Evolutionary conservation across 371 early-diverging fungal genomes (phyloP), one percentile per base, ranked within the genome.

Genomic region (Gilbertella persicaria): DNA sequence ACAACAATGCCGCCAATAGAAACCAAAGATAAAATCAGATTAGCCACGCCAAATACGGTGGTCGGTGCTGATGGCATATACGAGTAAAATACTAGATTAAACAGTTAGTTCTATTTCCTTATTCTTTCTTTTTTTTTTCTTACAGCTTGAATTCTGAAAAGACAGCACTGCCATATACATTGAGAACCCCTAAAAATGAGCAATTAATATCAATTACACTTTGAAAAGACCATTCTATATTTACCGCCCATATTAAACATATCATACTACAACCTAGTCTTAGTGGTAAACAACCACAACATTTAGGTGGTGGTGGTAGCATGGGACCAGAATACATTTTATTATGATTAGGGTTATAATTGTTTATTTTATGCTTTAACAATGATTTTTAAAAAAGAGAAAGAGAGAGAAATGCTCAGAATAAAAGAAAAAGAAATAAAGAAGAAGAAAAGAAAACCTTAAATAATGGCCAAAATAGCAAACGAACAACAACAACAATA

Each of bases 171-270:
- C 66, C 40, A 69, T 47, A 44, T 69, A 69, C 58, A 66, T 56
- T 37, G 66, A 62, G 21, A 69, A 45, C 8, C 50, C 63, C 70
- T 69, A 43, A 7, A 30, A 35, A 4, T 10, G 9, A 7, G 3
- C 37, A 38, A 37, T 14, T 4, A 2, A 35, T 29, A 13, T 20
- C 10, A 40, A 14, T 26, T 4, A 33, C 8, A 13, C 23, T n/a
- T n/a, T 43, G 9, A 5, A 37, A 3, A 45, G 9, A 9, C 4
- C 5, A 28, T 5, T 35, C 5, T 10, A 29, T 43, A 21, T 50
- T 60, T 62, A 69, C 69, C n/a, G 66, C 62, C 69, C 69, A 69
- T 13, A 69, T 40, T 4, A 65, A 19, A 51, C 69, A 69, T 13
- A 59, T 55, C 4, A 69, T 29, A 9, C 41, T 29, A 45, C 55